Evolutionary conservation across 176 grass and related monocot genomes (phyloP).

Genomic region (Aegilops tauschii): DNA sequence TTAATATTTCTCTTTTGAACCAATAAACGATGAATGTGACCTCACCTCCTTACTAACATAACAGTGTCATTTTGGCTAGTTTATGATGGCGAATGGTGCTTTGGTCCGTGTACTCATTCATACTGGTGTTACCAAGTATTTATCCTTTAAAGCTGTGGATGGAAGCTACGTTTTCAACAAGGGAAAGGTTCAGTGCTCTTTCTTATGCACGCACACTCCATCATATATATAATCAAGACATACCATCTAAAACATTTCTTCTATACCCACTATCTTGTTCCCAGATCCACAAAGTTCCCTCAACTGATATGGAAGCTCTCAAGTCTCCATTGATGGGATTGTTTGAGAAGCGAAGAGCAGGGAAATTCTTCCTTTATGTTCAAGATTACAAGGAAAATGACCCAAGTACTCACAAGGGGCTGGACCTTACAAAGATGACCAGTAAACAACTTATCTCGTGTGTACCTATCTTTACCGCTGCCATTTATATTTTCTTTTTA

Average conservation of each 20-base stretch:
- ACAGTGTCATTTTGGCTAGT: conserved; percentile 35
- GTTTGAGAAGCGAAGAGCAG: conserved; percentile 86
- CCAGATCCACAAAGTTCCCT: conserved; percentile 90
- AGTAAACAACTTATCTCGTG: conserved; percentile 86
- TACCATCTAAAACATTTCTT: not conserved
- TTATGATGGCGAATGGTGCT: conserved; percentile 98
- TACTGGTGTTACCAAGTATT: conserved; percentile 84
- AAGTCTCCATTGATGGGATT: conserved; percentile 94
- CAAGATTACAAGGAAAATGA: conserved; percentile 90
- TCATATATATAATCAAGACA: not conserved
- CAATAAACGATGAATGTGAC: not conserved
- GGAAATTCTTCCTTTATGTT: conserved; percentile 92
- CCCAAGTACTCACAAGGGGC: conserved; percentile 76
- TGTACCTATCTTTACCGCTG: conserved; percentile 31
- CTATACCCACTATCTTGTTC: conserved; percentile 2
- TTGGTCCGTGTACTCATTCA: conserved; percentile 86
- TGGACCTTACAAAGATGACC: conserved; percentile 64
- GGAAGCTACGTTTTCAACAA: conserved; percentile 91
- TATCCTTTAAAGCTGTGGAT: conserved; percentile 88
- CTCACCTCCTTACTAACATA: not conserved
- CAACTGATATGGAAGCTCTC: conserved; percentile 89
- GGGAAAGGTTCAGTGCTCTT: conserved; percentile 59
- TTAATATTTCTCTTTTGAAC: not conserved
- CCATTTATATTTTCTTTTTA: not conserved
- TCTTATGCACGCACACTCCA: not conserved